Base-by-base conservation (phyloP, 169 alveolate genomes). In the Cryptosporidium meleagridis region DNA sequence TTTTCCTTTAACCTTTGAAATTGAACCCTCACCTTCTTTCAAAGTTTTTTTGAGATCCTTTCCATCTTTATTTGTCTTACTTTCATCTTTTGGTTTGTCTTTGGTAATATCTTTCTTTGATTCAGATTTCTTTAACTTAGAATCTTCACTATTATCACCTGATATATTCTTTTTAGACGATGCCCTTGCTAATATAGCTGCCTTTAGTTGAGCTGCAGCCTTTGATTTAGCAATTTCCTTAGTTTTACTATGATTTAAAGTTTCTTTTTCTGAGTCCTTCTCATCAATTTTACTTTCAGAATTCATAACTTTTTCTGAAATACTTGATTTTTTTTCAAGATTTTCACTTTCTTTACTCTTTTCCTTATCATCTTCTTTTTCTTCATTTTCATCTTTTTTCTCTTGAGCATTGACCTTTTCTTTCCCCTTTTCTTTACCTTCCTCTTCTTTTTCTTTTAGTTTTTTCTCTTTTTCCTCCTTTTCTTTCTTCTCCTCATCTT, bases 121-220 rank as follows among this genome's bases (percentile, higher is more conserved):
- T 51, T 71, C 85, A 3, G 37, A 4, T 23, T 71, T 52, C 9
- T 45, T 48, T 10, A 29, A 70, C 2, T 71, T 41, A n/a, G n/a
- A 16, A 45, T 37, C 75, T 33, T 37, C 48, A 14, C 18, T 45
- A 12, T 14, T 45, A 12, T 45, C 48, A 29, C 37, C n/a, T 29
- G 26, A 33, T 51, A 67, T 45, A 18, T 45, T 51, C n/a, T 71
- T 71, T 41, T 35, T 26, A 26, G 85, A 44, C 29, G 85, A 71
- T 71, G 69, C 4, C 9, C 85, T 71, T 4, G 85, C 85, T 71
- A 71, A 52, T 14, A 71, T 71, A 23, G 85, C 85, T 51, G 85
- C 85, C 21, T 71, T 71, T 5, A 71, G 58, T 52, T 71, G 85
- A 45, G 85, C 85, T 26, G 85, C 68, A 12, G 85, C 85, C 23